Percentiles rank a stretch among this genome's conserved stretches.
Conservation (phyloP, 169 alveolate genomes). For the Eimeria falciformis region DNA sequence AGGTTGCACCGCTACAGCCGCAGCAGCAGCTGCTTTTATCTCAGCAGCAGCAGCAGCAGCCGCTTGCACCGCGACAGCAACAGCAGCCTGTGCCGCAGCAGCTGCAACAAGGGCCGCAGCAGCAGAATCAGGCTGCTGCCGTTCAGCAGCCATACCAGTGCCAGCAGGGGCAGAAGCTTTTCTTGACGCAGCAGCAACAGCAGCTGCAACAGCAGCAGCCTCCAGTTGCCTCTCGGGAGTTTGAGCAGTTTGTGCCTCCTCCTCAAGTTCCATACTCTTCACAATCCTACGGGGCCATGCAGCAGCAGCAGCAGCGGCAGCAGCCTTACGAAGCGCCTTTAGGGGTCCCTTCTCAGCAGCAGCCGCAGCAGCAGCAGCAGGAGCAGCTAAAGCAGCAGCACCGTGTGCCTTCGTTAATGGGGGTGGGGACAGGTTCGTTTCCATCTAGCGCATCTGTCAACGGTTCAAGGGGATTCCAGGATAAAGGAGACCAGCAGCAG, state of each 20-base stretch:
- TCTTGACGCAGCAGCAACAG: background rate
- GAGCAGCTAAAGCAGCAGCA: constrained; percentile 23
- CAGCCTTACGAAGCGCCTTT: no score
- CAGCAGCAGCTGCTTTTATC: constrained; percentile 25
- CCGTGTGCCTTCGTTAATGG: constrained; percentile 55
- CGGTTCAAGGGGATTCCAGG: background rate
- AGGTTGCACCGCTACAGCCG: constrained; percentile 1
- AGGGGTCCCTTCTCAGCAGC: no score
- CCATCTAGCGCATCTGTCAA: constrained; percentile 38
- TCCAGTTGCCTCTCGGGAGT: background rate
- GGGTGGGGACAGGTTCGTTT: constrained; percentile 61
- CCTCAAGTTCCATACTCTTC: background rate
- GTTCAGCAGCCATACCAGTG: background rate
- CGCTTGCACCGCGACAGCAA: background rate
- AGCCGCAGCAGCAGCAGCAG: constrained; percentile 46
- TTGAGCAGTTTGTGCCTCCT: background rate
- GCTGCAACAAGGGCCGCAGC: constrained; percentile 1
- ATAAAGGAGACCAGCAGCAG: constrained; percentile 28
- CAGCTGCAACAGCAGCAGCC: background rate
- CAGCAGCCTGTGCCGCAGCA: background rate
- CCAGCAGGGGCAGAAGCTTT: no score
- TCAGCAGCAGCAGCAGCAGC: constrained; percentile 4
- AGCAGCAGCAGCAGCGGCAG: constrained; percentile 11
- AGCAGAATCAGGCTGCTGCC: background rate
- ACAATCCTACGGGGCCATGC: background rate